Evolutionary conservation across 2,329 filamentous ascomycete species (phyloP), one percentile per base, ranked within the genome.

Genomic region (Leptodontidium sp.): DNA sequence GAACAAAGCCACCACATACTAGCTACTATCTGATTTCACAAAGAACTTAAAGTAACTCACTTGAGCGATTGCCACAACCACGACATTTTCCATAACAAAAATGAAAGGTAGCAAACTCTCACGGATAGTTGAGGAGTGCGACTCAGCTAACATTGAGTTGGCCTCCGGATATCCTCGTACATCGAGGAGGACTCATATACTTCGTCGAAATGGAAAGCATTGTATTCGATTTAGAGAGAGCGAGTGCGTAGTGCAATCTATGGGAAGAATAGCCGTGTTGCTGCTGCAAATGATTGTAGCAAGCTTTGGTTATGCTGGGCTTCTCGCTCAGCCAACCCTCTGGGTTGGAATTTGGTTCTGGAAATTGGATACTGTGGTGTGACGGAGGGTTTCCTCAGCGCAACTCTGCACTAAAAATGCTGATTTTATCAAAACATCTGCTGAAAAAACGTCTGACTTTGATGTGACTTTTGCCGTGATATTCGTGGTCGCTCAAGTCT

Each of bases 1-100:
- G 50, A 49, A 65, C 40, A 65, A 65, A 65, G 63, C 11, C 40
- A 24, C 52, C 24, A 11, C 26, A 11, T 29, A 21, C 21, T 21
- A 15, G 21, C 14, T 11, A 45, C 21, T 57, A 43, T 9, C 5
- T 32, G 21, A 26, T 24, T 29, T 40, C 14, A 57, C 35, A 47
- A 47, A 47, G 21, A 32, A 64, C 35, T 11, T 29, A 12, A 45
- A 52, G 17, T 8, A n/a, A 6, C 29, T 32, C 43, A 52, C 47
- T 50, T 26, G n/a, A 43, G 29, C 17, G 17, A 35, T 38, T 15
- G 9, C n/a, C 17, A 29, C 4, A 43, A 21, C 9, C 17, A 55
- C 8, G 17, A 11, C 14, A 21, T 3, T n/a, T 38, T 11, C n/a
- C 4, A 14, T 59, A 32, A 24, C 32, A 43, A 57, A 17, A 17